Base-by-base conservation (phyloP, 306 rosid genomes). In the Quercus bicolor region DNA sequence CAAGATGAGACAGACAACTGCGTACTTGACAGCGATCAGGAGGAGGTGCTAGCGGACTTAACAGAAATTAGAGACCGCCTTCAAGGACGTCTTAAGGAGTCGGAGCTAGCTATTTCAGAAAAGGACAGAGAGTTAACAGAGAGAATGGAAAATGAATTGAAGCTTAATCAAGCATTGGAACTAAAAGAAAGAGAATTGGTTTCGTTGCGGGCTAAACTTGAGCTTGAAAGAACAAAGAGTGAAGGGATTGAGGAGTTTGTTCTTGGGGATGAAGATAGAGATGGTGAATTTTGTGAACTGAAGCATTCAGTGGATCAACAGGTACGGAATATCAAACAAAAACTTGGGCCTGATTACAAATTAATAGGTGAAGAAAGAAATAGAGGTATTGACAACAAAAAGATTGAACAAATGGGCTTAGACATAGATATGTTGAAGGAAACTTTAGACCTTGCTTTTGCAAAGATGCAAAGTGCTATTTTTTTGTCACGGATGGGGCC, bases 401-500 rank as follows among this genome's bases (percentile, higher is more conserved):
- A 85, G 83, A 75, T 91, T 72, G 98, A 93, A 64, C 90, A 90
- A 81, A 86, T 95, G 91, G 98, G 92, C 20, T 90, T 90, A 0
- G 99, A 95, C 56, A 90, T 95, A 26, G 97, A 90, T 60, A 72
- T 85, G 28, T 65, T 95, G 79, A 95, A 93, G 83, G 85, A 95
- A 59, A 88, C 98, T 24, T 72, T 95, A 80, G 96, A 92, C 77
- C 82, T 82, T 59, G 96, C 98, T 68, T 95, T 93, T 75, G 89
- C 84, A 61, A 93, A 89, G 85, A 91, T 95, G 93, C 93, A 90
- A 18, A 86, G 70, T 62, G 87, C 93, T 1, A 77, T 94, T 51
- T 80, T 81, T 75, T 54, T 59, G 61, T 80, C 90, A 40, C 92
- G 89, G 75, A 87, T 92, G 75, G 84, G 90, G 10, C 92, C 98